phyloP scores from a whole-genome alignment of 257 asterid genomes.

The Nicotiana sylvestris region DNA sequence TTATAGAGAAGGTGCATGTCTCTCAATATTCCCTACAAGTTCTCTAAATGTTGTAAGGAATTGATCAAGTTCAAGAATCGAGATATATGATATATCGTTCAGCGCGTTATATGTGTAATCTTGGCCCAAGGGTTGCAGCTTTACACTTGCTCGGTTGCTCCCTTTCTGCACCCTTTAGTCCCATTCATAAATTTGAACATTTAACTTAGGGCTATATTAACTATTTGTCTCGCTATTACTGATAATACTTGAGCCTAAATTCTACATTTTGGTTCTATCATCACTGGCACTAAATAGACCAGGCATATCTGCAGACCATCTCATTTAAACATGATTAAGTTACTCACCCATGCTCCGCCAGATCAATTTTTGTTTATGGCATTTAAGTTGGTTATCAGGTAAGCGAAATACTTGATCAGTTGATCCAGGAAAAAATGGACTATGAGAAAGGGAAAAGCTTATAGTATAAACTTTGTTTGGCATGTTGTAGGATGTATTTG shows the following conservation, averaged over 20 bases:
- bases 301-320: neutral
- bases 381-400: neutral
- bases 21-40: neutral
- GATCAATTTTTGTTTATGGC: neutral
- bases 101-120: neutral
- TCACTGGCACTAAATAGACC: neutral
- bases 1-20: conserved; percentile 2
- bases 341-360: neutral
- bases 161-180: neutral
- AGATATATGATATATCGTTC: neutral
- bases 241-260: neutral
- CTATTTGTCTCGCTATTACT: neutral
- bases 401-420: neutral
- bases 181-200: neutral
- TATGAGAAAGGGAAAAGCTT: neutral
- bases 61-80: neutral
- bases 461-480: neutral
- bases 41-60: neutral
- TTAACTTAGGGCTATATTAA: neutral
- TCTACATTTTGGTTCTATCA: neutral
- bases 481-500: neutral
- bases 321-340: neutral
- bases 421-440: neutral
- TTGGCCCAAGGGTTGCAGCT: neutral
- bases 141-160: neutral